Evolutionary conservation across 164 flowering plant species (phyloP).

Genomic region (Stephania cephalantha): DNA sequence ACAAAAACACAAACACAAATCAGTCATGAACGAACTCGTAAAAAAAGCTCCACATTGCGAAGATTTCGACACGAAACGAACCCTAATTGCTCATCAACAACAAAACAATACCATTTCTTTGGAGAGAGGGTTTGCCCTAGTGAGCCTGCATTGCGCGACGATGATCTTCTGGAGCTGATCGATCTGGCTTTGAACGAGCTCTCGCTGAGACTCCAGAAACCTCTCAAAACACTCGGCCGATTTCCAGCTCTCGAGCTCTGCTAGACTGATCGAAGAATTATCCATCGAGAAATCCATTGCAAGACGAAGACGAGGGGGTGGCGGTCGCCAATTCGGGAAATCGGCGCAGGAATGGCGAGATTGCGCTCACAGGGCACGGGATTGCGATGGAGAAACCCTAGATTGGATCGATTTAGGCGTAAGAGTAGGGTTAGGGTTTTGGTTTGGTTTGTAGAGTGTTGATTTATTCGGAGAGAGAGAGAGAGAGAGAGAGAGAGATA

Average conservation of each 20-base stretch:
- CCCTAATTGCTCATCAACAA: background rate
- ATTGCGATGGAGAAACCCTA: background rate
- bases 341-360: background rate
- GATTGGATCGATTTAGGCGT: background rate
- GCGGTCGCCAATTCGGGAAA: constrained; percentile 6
- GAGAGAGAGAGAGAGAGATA: background rate
- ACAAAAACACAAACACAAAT: background rate
- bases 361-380: background rate
- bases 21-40: background rate
- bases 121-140: constrained; percentile 93
- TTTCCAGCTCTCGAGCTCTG: constrained; percentile 44
- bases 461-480: background rate
- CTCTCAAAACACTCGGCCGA: constrained; percentile 44
- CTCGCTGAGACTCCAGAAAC: constrained; percentile 58
- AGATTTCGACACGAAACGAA: background rate
- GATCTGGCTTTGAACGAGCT: constrained; percentile 68
- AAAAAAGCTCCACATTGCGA: background rate
- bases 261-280: constrained; percentile 14
- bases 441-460: background rate
- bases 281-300: constrained; percentile 41
- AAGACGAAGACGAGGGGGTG: no score
- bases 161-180: constrained; percentile 66
- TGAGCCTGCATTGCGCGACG: constrained; percentile 69
- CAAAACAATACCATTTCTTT: constrained; percentile 75
- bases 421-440: constrained; percentile 1